Evolutionary conservation across 73 alveolate species (phyloP), one percentile per base, ranked within the genome.

Genomic region (Paramecium sonneborni): DNA sequence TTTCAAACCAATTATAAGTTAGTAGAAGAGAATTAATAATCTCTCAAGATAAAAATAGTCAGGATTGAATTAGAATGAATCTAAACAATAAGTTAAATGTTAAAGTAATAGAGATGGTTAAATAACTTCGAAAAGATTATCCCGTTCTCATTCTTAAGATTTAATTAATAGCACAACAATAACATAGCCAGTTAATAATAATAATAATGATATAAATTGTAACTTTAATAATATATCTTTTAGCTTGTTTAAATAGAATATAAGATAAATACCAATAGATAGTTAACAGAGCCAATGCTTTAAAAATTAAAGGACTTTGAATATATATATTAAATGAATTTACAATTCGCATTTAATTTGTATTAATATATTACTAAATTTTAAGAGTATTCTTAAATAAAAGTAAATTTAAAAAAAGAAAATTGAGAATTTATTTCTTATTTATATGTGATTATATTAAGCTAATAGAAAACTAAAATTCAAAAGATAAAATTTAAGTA

Each of bases 251-350:
- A 62, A 62, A 62, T 62, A 62, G 44, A 62, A 32, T 62, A 23
- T 15, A 62, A 62, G 84, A 62, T 32, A 62, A 62, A n/a, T 62
- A 62, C 18, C 24, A 62, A 62, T 30, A 62, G 24, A 62, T 62
- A 30, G 44, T 62, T 4, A 26, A 62, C 12, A 62, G 44, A 62
- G 84, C 84, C 23, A 62, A 62, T 26, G 84, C 84, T 30, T 32
- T 62, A 62, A 24, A 12, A 62, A 62, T 30, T 30, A 62, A 62
- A 32, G 84, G 48, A 62, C 84, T 62, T 62, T 62, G 84, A 62
- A 21, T 62, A 62, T 30, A 30, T 62, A 26, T 26, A 26, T 62
- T 1, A 30, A 62, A 62, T 62, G 2, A 18, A 52, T 52, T 21
- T n/a, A 15, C 10, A 3, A n/a, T n/a, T n/a, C n/a, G n/a, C n/a